Evolutionary conservation across 1,139 yeast genomes (phyloP).

Genomic region (Yamadazyma sp.): DNA sequence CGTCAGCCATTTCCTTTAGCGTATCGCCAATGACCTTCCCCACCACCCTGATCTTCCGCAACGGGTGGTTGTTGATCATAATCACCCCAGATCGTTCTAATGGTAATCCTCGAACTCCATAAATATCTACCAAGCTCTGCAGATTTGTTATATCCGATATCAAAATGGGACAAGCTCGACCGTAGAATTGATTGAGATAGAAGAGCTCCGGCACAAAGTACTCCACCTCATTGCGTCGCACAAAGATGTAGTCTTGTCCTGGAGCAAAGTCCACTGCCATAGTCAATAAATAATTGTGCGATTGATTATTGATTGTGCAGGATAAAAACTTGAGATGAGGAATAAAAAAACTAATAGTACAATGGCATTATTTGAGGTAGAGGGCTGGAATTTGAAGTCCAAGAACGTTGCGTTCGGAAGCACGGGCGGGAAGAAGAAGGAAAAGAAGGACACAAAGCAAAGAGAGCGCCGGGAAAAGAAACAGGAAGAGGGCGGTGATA

Average conservation of each 20-base stretch:
- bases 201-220: constrained; percentile 21
- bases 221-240: constrained; percentile 12
- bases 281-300: background rate
- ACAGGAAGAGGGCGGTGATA: constrained; percentile 7
- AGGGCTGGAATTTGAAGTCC: constrained; percentile 75
- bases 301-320: background rate
- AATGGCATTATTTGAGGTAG: constrained; percentile 77
- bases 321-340: constrained; percentile 8
- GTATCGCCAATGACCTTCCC: constrained; percentile 16
- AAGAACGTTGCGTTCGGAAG: constrained; percentile 51
- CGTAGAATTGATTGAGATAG: constrained; percentile 13
- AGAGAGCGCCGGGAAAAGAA: constrained; percentile 9
- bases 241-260: constrained; percentile 16
- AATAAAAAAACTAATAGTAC: constrained; percentile 8
- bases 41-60: constrained; percentile 10
- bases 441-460: constrained; percentile 22
- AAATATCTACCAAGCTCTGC: constrained; percentile 10
- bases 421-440: constrained; percentile 30
- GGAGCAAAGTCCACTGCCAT: constrained; percentile 17
- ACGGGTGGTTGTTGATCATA: constrained; percentile 18
- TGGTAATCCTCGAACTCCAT: constrained; percentile 15
- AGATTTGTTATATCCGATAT: constrained; percentile 16
- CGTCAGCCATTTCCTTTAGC: constrained; percentile 9
- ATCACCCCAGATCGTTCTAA: constrained; percentile 9
- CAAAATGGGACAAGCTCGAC: constrained; percentile 12